Base-by-base conservation (phyloP, 345 rosid species). In the Gossypium stocksii region DNA sequence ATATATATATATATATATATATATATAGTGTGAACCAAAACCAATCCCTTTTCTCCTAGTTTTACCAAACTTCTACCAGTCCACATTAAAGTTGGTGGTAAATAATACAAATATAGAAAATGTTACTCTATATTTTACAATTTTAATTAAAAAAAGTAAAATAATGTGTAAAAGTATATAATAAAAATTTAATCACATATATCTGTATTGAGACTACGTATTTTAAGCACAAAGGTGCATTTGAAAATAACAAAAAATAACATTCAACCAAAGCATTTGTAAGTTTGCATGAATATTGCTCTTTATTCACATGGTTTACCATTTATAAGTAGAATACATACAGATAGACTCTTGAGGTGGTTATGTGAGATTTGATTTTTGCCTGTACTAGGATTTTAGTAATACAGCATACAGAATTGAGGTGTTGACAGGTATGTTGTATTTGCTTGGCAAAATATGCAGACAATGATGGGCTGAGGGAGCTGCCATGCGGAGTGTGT, bases 381-480 rank as follows among this genome's bases (percentile, higher is more conserved):
- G 7, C 46, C 67, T 9, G 46, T 34, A 20, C 22, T 63, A 34
- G 46, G 12, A 38, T 63, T 9, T 34, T 34, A 41, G 34, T 63
- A 17, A 13, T 29, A 51, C 59, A 15, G 59, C 46, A 2, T 43
- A 58, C 43, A 44, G 44, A 59, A 25, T 58, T n/a, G 53, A 44
- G 75, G 23, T 65, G 2, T 25, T 82, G 82, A 34, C 85, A 91
- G 97, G 83, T 85, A 45, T 91, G 97, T 77, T 91, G 93, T 64
- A 91, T 89, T 61, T 91, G 97, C 82, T 77, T 91, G 84, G 78
- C 88, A 2, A 83, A 81, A 74, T 89, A 86, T 77, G 89, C 78
- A 44, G 90, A 91, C 11, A 70, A 85, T 9, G 92, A 89, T 22
- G 83, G 85, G 72, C 83, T 91, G 66, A 84, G 86, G 80, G 97